Percentiles rank a stretch among this genome's conserved stretches.
phyloP scores from a whole-genome alignment of 2,329 filamentous ascomycete species.

The Beauveria caledonica region DNA sequence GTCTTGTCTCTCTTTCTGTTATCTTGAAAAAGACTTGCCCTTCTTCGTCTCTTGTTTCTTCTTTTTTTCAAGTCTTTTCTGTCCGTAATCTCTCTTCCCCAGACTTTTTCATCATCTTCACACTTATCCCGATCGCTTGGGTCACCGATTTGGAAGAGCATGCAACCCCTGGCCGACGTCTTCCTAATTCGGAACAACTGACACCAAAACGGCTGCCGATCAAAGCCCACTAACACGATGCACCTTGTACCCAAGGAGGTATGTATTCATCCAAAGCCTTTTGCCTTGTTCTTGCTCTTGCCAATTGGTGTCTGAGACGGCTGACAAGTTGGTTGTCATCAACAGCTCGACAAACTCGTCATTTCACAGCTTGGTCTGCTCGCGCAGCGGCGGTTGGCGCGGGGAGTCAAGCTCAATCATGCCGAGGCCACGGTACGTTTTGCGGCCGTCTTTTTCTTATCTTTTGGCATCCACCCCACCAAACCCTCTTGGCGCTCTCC shows the following conservation, averaged over 20 bases:
- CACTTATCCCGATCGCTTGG: neutral
- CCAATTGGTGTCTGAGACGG: too few relatives aligned
- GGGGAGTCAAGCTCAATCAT: constrained; percentile 85
- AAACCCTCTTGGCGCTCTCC: neutral
- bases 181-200: constrained; percentile 6
- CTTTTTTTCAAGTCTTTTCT: neutral
- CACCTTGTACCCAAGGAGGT: constrained; percentile 43
- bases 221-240: constrained; percentile 24
- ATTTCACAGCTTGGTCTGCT: constrained; percentile 83
- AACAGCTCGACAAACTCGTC: constrained; percentile 87
- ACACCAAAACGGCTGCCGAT: neutral
- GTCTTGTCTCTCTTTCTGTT: neutral
- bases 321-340: neutral
- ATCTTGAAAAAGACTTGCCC: neutral
- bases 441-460: neutral
- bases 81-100: neutral
- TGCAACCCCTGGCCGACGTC: constrained; percentile 8
- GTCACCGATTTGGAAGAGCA: constrained; percentile 1
- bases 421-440: constrained; percentile 67
- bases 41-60: neutral
- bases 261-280: constrained; percentile 15
- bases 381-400: constrained; percentile 78
- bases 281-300: neutral
- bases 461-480: neutral
- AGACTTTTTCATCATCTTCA: neutral